Evolutionary conservation across 1,284 basidiomycete species (phyloP).

Genomic region (Polyporus tsugae): DNA sequence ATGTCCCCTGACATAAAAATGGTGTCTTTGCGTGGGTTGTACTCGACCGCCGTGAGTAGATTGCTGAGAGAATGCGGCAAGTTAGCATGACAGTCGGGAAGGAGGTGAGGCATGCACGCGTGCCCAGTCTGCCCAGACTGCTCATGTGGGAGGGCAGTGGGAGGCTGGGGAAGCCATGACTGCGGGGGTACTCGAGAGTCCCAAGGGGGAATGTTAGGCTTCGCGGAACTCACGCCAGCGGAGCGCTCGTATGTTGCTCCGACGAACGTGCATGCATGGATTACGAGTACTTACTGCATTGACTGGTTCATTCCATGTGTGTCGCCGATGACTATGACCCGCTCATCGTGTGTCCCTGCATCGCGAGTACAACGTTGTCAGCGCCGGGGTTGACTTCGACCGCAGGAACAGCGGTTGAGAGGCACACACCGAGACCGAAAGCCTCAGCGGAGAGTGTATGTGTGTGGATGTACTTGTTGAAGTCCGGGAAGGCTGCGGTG

Average conservation of each 20-base stretch:
- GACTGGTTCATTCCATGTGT: conserved; percentile 82
- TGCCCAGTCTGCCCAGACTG: neutral
- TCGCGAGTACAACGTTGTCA: conserved; percentile 4
- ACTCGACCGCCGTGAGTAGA: conserved; percentile 69
- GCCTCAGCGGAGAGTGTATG: conserved; percentile 53
- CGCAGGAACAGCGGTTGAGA: neutral
- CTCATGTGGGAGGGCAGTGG: conserved; percentile 13
- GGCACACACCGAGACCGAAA: conserved; percentile 59
- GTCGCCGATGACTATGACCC: conserved; percentile 82
- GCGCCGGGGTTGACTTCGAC: neutral
- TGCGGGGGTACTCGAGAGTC: conserved; percentile 14
- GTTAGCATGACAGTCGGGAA: conserved; percentile 15
- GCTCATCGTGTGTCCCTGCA: conserved; percentile 58
- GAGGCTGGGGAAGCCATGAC: neutral
- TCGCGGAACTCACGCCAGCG: conserved; percentile 15
- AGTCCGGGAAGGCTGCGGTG: conserved; percentile 58
- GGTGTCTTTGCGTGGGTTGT: conserved; percentile 65
- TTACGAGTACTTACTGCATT: conserved; percentile 61
- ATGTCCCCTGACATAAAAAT: conserved; percentile 87
- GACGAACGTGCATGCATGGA: conserved; percentile 17
- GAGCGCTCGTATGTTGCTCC: conserved; percentile 12
- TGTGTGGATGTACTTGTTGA: conserved; percentile 55
- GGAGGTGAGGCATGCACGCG: neutral
- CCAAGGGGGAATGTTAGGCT: conserved; percentile 8
- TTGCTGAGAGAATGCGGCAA: conserved; percentile 49